Base-by-base conservation (phyloP, 2,329 filamentous ascomycete species). In the Colletotrichum navitas region DNA sequence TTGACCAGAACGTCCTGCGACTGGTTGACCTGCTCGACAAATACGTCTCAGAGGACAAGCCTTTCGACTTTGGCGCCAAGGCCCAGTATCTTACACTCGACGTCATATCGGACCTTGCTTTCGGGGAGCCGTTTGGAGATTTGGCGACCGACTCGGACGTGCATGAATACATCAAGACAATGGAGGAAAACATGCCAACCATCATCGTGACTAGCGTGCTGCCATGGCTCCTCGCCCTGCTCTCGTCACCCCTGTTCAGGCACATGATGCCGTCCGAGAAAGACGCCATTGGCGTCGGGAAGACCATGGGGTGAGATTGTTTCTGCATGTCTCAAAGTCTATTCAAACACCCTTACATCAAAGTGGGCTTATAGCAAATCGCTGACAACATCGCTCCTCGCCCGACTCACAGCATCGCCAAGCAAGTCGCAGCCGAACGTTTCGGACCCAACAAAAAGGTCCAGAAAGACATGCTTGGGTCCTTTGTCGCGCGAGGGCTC, bases 71-170 rank as follows among this genome's bases (percentile, higher is more conserved):
- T 29, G 84, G 83, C 3, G 77, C 78, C 6, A 84, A 85, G 34
- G 81, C 83, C 1, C 85, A 87, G 52, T 88, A 83, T 78, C 85
- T 88, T 49, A 87, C 86, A 0, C 77, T 89, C 0, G 87, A 89
- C 68, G 84, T 88, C 32, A 87, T 89, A 63, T 86, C 84, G 14
- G 82, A 83, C 26, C 71, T 89, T 12, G 85, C 85, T 1, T 85
- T 88, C 54, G 86, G 86, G 16, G 76, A 83, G 45, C 78, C 82
- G 0, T 87, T 87, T 71, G 85, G 85, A 6, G 85, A 83, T 73
- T 68, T 87, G 1, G 80, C 81, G 36, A 78, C 79, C 5, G 83
- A 88, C 73, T 79, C 81, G 5, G 86, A 88, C 68, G 80, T 85
- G 0, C 84, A 85, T 65, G 81, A 81, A 36, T 87, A 86, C 72